Evolutionary conservation across 2,329 filamentous ascomycete genomes (phyloP).

Genomic region (Camillea tinctor): DNA sequence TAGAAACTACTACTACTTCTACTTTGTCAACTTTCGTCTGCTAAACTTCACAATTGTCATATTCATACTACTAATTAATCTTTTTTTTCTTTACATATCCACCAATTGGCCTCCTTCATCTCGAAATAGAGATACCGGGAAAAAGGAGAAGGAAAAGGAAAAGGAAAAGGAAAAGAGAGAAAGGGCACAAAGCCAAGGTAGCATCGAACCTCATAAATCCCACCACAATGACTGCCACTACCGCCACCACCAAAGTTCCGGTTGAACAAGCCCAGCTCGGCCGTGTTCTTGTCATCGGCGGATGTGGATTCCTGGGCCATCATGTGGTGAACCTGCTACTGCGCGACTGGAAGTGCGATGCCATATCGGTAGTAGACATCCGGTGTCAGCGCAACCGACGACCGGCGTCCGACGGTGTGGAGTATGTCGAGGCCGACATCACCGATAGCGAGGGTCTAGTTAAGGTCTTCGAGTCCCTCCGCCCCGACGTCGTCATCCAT

Average conservation of each 20-base stretch:
- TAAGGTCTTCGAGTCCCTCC: constrained; percentile 61
- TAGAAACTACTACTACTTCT: background rate
- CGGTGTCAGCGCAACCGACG: constrained; percentile 68
- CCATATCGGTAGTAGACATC: constrained; percentile 71
- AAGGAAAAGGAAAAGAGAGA: background rate
- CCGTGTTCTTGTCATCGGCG: constrained; percentile 75
- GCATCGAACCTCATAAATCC: background rate
- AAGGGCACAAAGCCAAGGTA: too few relatives aligned
- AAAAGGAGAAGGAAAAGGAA: background rate
- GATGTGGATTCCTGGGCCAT: constrained; percentile 81
- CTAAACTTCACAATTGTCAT: too few relatives aligned
- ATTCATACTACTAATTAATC: too few relatives aligned
- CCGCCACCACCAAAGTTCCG: constrained; percentile 16
- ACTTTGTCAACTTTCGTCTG: too few relatives aligned
- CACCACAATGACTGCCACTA: background rate
- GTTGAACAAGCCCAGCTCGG: constrained; percentile 52
- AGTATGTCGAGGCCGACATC: constrained; percentile 77
- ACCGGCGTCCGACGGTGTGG: constrained; percentile 51
- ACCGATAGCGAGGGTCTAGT: constrained; percentile 63
- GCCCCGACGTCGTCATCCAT: constrained; percentile 85
- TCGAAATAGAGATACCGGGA: background rate
- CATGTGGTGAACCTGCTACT: constrained; percentile 75
- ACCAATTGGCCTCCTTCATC: background rate
- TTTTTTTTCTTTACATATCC: too few relatives aligned
- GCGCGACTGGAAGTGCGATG: constrained; percentile 53